Evolutionary conservation across 495 filamentous ascomycete genomes (phyloP).

Genomic region (Penicillium fimorum): DNA sequence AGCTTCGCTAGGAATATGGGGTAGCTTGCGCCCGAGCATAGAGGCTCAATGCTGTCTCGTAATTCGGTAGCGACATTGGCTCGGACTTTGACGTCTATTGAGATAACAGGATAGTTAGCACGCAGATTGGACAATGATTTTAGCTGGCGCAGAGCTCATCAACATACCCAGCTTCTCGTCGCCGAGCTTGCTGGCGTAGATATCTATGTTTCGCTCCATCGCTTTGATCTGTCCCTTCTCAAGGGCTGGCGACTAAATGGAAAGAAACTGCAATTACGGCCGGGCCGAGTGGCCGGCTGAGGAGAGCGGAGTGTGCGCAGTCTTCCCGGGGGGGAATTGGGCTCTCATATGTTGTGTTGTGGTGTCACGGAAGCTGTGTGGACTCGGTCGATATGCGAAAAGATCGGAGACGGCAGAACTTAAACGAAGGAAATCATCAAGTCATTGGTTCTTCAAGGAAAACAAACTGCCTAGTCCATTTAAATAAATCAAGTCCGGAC

Average conservation of each 20-base stretch:
- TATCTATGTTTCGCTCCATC: constrained; percentile 58
- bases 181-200: constrained; percentile 58
- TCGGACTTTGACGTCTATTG: constrained; percentile 69
- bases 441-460: constrained; percentile 41
- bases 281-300: constrained; percentile 47
- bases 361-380: constrained; percentile 41
- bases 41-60: constrained; percentile 79
- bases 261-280: constrained; percentile 30
- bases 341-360: constrained; percentile 49
- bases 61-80: constrained; percentile 74
- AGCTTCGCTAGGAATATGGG: constrained; percentile 75
- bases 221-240: constrained; percentile 25
- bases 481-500: constrained; percentile 50
- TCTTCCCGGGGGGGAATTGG: constrained; percentile 21
- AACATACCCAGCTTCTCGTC: constrained; percentile 58
- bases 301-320: constrained; percentile 32
- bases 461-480: constrained; percentile 55
- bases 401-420: constrained; percentile 27
- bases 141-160: not conserved
- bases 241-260: constrained; percentile 26
- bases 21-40: constrained; percentile 64
- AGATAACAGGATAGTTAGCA: constrained; percentile 10
- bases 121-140: not conserved
- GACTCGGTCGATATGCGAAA: constrained; percentile 59
- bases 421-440: constrained; percentile 32